Conservation (phyloP, 2,329 filamentous ascomycete genomes). For the Pyrenochaeta sp. region DNA sequence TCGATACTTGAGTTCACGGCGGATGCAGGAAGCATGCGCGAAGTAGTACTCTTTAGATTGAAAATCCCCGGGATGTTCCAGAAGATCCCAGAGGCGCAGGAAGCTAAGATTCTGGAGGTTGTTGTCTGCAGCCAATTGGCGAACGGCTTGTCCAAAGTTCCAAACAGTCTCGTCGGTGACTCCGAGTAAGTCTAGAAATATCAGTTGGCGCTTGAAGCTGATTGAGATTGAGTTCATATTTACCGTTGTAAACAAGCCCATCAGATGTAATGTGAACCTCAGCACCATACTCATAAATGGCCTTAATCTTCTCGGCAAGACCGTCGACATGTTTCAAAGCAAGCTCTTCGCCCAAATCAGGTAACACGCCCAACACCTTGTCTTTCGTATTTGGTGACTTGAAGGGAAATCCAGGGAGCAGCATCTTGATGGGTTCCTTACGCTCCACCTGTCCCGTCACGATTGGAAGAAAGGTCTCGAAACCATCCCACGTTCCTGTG, state of each 20-base stretch:
- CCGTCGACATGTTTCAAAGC: conserved; percentile 54
- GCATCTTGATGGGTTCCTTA: conserved; percentile 31
- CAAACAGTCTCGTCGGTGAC: conserved; percentile 55
- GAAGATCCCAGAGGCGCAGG: conserved; percentile 27
- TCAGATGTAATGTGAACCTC: conserved; percentile 55
- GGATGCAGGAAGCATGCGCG: conserved; percentile 32
- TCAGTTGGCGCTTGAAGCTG: not conserved
- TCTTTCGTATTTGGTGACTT: conserved; percentile 65
- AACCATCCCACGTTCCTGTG: conserved; percentile 32
- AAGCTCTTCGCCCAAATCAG: conserved; percentile 55
- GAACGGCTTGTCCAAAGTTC: conserved; percentile 42
- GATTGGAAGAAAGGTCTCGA: conserved; percentile 29
- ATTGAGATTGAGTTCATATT: not conserved
- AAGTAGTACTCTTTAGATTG: conserved; percentile 32
- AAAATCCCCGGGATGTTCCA: conserved; percentile 23
- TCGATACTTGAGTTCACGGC: conserved; percentile 29
- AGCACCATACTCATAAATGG: conserved; percentile 52
- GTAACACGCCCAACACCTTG: conserved; percentile 62
- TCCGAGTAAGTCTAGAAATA: conserved; percentile 49
- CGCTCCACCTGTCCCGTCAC: conserved; percentile 28
- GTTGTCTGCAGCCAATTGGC: conserved; percentile 22
- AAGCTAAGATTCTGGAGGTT: conserved; percentile 29
- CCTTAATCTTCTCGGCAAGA: conserved; percentile 51
- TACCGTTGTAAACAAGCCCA: conserved; percentile 54
- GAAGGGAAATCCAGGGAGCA: conserved; percentile 68